Percentiles rank a stretch among this genome's conserved stretches.
phyloP scores from a whole-genome alignment of 306 rosid species.

The Rosa rugosa region DNA sequence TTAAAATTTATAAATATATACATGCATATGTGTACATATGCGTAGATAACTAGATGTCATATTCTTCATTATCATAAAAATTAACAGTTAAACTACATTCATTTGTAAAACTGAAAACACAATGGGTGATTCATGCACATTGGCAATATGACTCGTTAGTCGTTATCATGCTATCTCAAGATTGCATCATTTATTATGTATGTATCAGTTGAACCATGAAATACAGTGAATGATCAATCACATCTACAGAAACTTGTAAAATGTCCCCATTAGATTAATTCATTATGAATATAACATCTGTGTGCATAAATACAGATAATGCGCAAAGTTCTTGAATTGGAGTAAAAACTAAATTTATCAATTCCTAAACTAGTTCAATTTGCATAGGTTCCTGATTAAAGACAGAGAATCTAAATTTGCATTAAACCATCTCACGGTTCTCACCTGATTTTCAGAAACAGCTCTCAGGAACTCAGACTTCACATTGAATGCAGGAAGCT shows the following conservation, averaged over 20 bases:
- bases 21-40: background rate
- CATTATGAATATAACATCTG: background rate
- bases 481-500: conserved; percentile 84
- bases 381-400: background rate
- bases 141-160: background rate
- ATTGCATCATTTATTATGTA: background rate
- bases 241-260: background rate
- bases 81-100: background rate
- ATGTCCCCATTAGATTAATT: background rate
- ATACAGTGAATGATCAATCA: background rate
- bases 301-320: background rate
- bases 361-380: background rate
- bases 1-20: background rate
- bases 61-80: background rate
- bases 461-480: conserved; percentile 77
- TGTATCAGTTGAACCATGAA: background rate
- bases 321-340: background rate
- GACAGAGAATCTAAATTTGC: background rate
- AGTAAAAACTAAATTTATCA: background rate
- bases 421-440: background rate
- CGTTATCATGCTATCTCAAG: background rate
- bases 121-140: background rate
- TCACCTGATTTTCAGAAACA: conserved; percentile 81
- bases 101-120: background rate
- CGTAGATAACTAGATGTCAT: background rate